These are phyloP conservation scores for Fraxinus anomala DNA, from an alignment of 257 asterid species.

Conservation along the genomic window DNA sequence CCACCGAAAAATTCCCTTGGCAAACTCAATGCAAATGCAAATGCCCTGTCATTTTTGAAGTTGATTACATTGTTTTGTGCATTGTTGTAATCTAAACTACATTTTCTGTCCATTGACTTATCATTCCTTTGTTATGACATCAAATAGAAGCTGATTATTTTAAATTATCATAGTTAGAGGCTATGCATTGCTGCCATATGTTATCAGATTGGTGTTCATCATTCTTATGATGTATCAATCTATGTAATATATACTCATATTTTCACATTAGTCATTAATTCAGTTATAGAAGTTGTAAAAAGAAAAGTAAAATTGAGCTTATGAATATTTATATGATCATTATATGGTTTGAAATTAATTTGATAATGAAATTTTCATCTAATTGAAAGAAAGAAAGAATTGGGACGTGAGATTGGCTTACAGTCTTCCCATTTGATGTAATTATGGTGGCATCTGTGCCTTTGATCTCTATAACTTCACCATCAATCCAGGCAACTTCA, in stretches of 20 bases:
- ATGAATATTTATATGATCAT: slow-evolving; percentile 22
- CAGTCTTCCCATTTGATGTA: slow-evolving; percentile 65
- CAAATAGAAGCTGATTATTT: neutral
- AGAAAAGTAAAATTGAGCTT: slow-evolving; percentile 4
- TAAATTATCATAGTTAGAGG: neutral
- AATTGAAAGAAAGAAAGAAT: neutral
- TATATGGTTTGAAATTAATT: neutral
- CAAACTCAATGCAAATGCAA: too few relatives aligned
- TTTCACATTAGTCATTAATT: neutral
- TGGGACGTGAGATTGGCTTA: slow-evolving; percentile 41
- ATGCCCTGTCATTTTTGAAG: neutral
- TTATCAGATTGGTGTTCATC: slow-evolving; percentile 12
- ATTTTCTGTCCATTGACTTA: neutral
- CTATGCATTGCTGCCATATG: neutral
- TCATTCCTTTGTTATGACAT: neutral
- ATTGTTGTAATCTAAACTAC: neutral
- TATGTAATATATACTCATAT: slow-evolving; percentile 14
- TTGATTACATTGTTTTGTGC: neutral
- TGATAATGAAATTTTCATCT: neutral
- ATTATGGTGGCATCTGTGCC: slow-evolving; percentile 67
- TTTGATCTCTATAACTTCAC: slow-evolving; percentile 68
- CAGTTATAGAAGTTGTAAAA: neutral
- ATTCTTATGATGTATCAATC: neutral
- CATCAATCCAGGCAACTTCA: slow-evolving; percentile 85
- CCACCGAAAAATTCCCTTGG: too few relatives aligned